phyloP scores from a whole-genome alignment of 2,329 filamentous ascomycete species.

The Sporothrix inflata region DNA sequence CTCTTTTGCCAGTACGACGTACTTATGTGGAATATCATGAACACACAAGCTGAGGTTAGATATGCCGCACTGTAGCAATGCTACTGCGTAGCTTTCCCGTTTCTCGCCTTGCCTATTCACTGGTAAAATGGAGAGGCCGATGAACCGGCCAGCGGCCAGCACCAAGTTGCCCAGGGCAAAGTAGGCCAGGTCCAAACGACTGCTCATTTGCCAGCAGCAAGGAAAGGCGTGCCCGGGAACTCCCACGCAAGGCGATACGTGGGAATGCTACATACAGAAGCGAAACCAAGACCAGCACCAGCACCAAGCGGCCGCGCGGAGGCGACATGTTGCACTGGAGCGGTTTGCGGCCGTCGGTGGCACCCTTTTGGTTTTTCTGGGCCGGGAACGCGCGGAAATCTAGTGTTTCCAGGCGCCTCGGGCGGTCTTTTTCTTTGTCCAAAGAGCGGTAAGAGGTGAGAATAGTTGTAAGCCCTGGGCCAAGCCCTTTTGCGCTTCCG shows the following conservation, averaged over 20 bases:
- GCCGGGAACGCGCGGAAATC: neutral
- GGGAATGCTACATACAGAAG: neutral
- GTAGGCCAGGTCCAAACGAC: neutral
- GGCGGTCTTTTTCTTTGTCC: neutral
- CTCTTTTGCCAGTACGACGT: neutral
- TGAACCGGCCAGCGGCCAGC: neutral
- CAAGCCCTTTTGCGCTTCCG: neutral
- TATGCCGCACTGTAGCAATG: neutral
- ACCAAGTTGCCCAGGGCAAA: neutral
- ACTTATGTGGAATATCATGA: neutral
- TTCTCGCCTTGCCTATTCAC: neutral
- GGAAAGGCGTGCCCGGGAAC: neutral
- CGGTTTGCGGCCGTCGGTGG: neutral
- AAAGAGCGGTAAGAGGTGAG: neutral
- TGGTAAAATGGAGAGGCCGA: neutral
- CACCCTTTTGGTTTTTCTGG: neutral
- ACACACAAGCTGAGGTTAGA: too few relatives aligned
- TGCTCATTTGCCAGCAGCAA: constrained; percentile 4
- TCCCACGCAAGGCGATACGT: constrained; percentile 14
- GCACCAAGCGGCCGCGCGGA: neutral
- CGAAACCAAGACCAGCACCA: neutral
- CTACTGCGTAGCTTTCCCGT: neutral
- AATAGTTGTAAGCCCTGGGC: neutral
- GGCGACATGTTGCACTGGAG: neutral
- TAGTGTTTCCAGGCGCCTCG: neutral